Conservation (phyloP, 1,284 basidiomycete species). For the Volvariella surrecta region DNA sequence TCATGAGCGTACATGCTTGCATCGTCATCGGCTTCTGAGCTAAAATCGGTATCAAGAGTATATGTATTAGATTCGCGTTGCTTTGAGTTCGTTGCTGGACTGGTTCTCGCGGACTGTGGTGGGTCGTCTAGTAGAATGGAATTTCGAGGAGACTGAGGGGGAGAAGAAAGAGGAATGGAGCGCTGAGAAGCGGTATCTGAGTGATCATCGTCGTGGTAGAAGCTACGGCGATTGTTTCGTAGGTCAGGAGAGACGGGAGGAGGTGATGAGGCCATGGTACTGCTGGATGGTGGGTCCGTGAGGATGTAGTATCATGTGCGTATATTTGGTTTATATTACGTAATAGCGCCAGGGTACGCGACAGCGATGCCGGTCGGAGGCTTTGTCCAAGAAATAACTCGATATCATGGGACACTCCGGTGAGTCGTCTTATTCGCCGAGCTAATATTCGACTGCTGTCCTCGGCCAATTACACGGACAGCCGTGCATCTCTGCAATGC, state of each 20-base stretch:
- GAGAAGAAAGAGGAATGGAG: conserved; percentile 67
- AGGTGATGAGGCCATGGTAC: conserved; percentile 14
- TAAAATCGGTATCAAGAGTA: conserved; percentile 43
- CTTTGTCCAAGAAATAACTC: too few relatives aligned
- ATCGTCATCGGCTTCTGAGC: conserved; percentile 40
- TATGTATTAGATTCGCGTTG: conserved; percentile 35
- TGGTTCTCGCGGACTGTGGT: conserved; percentile 23
- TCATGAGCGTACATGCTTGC: conserved; percentile 35
- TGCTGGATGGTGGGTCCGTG: background rate
- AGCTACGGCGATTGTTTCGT: conserved; percentile 14
- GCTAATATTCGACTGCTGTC: too few relatives aligned
- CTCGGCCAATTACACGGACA: too few relatives aligned
- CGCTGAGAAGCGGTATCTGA: conserved; percentile 74
- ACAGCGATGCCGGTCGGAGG: too few relatives aligned
- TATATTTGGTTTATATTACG: too few relatives aligned
- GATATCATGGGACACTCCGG: too few relatives aligned
- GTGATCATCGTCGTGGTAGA: conserved; percentile 38
- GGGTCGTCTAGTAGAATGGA: conserved; percentile 18
- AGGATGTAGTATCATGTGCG: too few relatives aligned
- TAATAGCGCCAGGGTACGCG: too few relatives aligned
- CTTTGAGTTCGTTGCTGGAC: too few relatives aligned
- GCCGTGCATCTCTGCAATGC: too few relatives aligned
- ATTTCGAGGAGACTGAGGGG: conserved; percentile 35
- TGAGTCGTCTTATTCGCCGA: too few relatives aligned
- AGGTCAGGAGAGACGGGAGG: conserved; percentile 16